Evolutionary conservation across 1,284 basidiomycete genomes (phyloP).

Genomic region (Rhodotorula sp.): DNA sequence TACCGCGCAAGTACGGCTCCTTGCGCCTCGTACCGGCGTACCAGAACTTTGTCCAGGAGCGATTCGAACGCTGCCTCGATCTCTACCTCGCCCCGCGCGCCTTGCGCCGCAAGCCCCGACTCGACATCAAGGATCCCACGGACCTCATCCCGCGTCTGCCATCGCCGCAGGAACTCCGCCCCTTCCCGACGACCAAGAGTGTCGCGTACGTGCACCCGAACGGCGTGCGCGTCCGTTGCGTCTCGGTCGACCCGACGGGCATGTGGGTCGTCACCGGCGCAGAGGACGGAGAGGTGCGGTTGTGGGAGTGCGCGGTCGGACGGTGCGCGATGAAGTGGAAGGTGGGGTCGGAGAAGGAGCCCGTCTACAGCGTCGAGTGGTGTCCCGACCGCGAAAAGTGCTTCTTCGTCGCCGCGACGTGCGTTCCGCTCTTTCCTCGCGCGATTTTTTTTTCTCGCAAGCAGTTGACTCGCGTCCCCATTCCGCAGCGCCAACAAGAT

Average conservation of each 20-base stretch:
- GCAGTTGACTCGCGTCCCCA: not conserved
- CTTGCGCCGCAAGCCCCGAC: slow-evolving; percentile 65
- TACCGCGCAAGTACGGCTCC: slow-evolving; percentile 81
- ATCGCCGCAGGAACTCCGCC: slow-evolving; percentile 82
- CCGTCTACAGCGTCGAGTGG: slow-evolving; percentile 85
- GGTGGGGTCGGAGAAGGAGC: slow-evolving; percentile 61
- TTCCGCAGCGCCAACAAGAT: slow-evolving; percentile 73
- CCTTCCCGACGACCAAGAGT: slow-evolving; percentile 86
- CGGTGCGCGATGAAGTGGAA: slow-evolving; percentile 86
- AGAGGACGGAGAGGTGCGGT: slow-evolving; percentile 77
- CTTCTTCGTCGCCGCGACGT: slow-evolving; percentile 79
- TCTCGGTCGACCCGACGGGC: slow-evolving; percentile 82
- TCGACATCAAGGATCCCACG: slow-evolving; percentile 69
- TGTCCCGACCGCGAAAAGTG: slow-evolving; percentile 81
- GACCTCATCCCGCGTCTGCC: slow-evolving; percentile 94
- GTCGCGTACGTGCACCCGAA: slow-evolving; percentile 70
- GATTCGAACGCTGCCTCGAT: slow-evolving; percentile 92
- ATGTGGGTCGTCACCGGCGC: slow-evolving; percentile 90
- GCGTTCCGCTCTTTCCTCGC: slow-evolving; percentile 49
- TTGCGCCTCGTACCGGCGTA: slow-evolving; percentile 91
- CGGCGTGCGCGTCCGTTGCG: slow-evolving; percentile 64
- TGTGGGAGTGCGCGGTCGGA: slow-evolving; percentile 95
- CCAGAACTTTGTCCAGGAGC: slow-evolving; percentile 85
- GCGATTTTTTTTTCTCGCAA: slow-evolving; percentile 24
- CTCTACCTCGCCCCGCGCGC: slow-evolving; percentile 95